phyloP scores from a whole-genome alignment of 2,329 filamentous ascomycete genomes.

The Fusarium napiforme region DNA sequence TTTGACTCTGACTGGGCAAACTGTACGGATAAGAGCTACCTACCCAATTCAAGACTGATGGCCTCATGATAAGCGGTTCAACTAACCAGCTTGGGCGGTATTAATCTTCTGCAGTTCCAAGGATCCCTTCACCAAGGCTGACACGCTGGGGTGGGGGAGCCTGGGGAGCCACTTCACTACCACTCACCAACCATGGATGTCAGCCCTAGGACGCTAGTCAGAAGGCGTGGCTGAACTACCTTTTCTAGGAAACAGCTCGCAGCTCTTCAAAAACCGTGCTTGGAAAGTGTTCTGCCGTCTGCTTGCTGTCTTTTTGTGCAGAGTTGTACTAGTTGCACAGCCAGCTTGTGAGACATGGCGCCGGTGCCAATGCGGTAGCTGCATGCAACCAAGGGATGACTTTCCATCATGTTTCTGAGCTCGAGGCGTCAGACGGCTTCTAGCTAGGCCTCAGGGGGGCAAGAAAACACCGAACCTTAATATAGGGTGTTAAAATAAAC shows the following conservation, averaged over 20 bases:
- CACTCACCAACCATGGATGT: slow-evolving; percentile 26
- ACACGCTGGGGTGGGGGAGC: slow-evolving; percentile 1
- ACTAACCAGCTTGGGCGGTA: slow-evolving; percentile 25
- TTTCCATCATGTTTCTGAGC: neutral
- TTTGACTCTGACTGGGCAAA: slow-evolving; percentile 1
- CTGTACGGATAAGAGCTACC: neutral
- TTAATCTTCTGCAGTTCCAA: slow-evolving; percentile 28
- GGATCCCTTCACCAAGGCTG: slow-evolving; percentile 25
- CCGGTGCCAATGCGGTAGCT: slow-evolving; percentile 1
- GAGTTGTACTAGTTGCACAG: slow-evolving; percentile 35
- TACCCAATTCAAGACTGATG: slow-evolving; percentile 13
- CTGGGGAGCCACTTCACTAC: slow-evolving; percentile 13
- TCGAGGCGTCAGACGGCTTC: slow-evolving; percentile 27
- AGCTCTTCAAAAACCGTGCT: neutral
- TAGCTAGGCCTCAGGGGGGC: slow-evolving; percentile 1
- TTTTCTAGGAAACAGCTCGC: neutral
- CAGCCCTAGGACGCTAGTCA: slow-evolving; percentile 44
- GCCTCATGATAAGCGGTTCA: neutral
- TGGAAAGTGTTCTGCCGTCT: neutral
- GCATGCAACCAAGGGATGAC: slow-evolving; percentile 1
- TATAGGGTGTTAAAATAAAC: no score
- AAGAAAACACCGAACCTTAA: no score
- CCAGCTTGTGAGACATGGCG: slow-evolving; percentile 18
- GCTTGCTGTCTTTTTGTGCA: neutral
- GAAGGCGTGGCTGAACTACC: slow-evolving; percentile 10